These are phyloP conservation scores for Isabelozyma rhagii DNA, from an alignment of 805 yeast genomes.

Conservation along the genomic window DNA sequence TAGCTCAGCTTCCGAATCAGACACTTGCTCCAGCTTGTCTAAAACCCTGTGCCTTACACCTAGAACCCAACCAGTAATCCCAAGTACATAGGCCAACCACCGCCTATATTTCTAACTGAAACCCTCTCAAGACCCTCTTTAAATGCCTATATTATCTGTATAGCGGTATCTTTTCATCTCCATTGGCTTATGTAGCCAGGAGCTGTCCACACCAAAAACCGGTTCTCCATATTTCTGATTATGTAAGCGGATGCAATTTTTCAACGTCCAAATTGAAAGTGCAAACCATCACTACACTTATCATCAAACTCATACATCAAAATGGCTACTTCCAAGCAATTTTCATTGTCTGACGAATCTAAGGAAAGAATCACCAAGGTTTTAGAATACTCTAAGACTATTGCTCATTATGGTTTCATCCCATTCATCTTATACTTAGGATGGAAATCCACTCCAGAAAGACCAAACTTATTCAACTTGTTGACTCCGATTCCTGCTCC, in stretches of 20 bases:
- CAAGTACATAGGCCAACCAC: no score
- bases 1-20: no score
- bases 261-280: not conserved
- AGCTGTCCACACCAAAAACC: no score
- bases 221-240: no score
- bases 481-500: slow-evolving; percentile 80
- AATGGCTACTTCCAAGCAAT: slow-evolving; percentile 12
- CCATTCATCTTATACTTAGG: slow-evolving; percentile 91
- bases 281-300: not conserved
- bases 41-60: no score
- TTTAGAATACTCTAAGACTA: slow-evolving; percentile 77
- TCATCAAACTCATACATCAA: not conserved
- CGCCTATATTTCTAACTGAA: no score
- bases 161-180: no score
- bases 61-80: no score
- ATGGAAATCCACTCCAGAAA: slow-evolving; percentile 66
- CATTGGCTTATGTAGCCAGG: no score
- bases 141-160: no score
- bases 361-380: slow-evolving; percentile 86
- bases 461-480: slow-evolving; percentile 75
- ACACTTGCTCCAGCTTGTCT: no score
- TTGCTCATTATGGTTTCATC: slow-evolving; percentile 95
- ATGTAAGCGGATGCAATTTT: not conserved
- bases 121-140: no score
- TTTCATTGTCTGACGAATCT: slow-evolving; percentile 43